Evolutionary conservation across 495 filamentous ascomycete species (phyloP).

Genomic region (Daldinia concentrica): DNA sequence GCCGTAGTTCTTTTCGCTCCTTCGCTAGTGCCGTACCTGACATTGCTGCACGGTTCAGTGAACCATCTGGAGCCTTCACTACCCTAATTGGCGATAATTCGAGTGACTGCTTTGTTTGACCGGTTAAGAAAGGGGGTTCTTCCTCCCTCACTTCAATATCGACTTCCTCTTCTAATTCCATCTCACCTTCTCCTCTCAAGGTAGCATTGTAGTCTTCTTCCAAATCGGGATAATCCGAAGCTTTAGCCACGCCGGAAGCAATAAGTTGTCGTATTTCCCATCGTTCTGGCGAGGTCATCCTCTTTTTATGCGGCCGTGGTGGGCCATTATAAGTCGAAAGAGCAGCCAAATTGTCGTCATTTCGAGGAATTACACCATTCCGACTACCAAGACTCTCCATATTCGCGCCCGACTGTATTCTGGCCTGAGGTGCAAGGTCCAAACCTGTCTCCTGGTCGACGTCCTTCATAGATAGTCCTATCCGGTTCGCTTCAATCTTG

Average conservation of each 20-base stretch:
- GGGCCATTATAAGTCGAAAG: constrained; percentile 66
- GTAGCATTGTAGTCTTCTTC: constrained; percentile 94
- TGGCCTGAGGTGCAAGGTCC: constrained; percentile 81
- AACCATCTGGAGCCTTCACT: constrained; percentile 96
- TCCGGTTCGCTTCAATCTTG: constrained; percentile 80
- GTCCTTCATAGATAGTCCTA: constrained; percentile 96
- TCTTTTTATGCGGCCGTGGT: constrained; percentile 75
- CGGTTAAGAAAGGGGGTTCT: constrained; percentile 94
- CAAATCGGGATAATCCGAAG: constrained; percentile 90
- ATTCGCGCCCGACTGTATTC: constrained; percentile 91
- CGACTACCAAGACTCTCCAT: constrained; percentile 79
- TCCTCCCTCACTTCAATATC: constrained; percentile 97
- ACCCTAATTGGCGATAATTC: constrained; percentile 95
- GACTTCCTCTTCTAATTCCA: constrained; percentile 95
- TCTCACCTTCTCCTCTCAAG: constrained; percentile 82
- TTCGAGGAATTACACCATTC: constrained; percentile 60
- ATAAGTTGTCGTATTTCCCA: constrained; percentile 99
- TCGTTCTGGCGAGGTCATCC: constrained; percentile 93
- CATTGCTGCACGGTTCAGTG: constrained; percentile 94
- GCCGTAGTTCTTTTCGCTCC: constrained; percentile 86
- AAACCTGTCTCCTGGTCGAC: constrained; percentile 91
- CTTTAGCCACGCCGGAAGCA: constrained; percentile 89
- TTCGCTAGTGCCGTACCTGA: constrained; percentile 88
- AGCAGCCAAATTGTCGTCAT: constrained; percentile 65
- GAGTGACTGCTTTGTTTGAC: constrained; percentile 94